Conservation (phyloP, 2,329 filamentous ascomycete species). For the Paracorniculantispora psalliotae region DNA sequence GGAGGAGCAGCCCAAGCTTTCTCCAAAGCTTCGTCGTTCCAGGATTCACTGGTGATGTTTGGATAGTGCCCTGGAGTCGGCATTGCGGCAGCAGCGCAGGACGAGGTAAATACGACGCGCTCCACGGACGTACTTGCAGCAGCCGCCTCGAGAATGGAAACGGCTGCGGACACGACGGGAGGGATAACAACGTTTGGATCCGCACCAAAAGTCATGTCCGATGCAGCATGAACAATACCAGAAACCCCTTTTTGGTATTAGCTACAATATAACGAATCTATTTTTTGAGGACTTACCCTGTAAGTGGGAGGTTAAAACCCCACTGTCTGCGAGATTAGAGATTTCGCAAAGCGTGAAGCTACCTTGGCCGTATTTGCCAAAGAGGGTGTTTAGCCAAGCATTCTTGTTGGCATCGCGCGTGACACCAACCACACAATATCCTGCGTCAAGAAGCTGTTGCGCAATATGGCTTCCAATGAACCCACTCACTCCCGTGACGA, state of each 20-base stretch:
- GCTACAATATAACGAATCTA: constrained; percentile 23
- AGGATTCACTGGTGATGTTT: constrained; percentile 21
- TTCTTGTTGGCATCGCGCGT: constrained; percentile 31
- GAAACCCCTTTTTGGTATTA: constrained; percentile 16
- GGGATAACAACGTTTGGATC: constrained; percentile 38
- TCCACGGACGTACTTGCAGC: constrained; percentile 29
- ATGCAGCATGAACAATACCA: constrained; percentile 35
- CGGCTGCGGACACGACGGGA: constrained; percentile 23
- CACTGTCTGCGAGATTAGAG: too few species aligned
- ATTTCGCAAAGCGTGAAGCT: constrained; percentile 29
- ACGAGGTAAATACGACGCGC: constrained; percentile 37
- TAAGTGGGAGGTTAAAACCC: constrained; percentile 31
- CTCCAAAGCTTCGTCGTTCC: constrained; percentile 30
- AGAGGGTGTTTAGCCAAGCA: constrained; percentile 25
- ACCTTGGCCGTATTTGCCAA: constrained; percentile 29
- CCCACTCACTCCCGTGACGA: constrained; percentile 40
- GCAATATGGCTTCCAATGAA: constrained; percentile 36
- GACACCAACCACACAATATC: constrained; percentile 42
- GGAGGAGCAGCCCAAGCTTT: constrained; percentile 33
- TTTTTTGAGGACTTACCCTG: constrained; percentile 22
- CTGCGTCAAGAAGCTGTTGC: constrained; percentile 32
- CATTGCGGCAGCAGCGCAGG: constrained; percentile 22
- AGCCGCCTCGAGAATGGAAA: constrained; percentile 31
- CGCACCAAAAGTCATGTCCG: constrained; percentile 26
- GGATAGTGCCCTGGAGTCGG: constrained; percentile 20